Base-by-base conservation (phyloP, 768 basidiomycete species). In the Ramaria rubella region DNA sequence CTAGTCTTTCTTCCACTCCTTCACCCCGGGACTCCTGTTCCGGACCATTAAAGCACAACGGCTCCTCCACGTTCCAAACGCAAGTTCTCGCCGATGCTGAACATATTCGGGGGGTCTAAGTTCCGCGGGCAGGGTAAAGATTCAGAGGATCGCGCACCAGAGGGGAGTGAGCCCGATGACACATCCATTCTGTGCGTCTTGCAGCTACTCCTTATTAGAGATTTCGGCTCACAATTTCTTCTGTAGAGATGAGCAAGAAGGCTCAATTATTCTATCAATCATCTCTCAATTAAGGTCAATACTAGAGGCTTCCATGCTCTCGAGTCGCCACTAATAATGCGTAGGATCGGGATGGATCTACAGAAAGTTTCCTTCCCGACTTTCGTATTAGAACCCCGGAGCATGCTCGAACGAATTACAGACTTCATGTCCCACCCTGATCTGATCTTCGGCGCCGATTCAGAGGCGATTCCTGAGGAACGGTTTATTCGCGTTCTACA, bases 361-460 rank as follows among this genome's bases (percentile, higher is more conserved):
- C 86, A 84, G 61, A 87, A 92, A 72, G 93, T 98, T 59, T 93
- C 92, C 15, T 89, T 93, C 69, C 92, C 91, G 36, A 88, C 86
- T 0, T 99, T 98, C 65, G 95, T 99, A 0, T 82, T 99, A 57
- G 95, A 99, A 73, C 96, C 96, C 5, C 77, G 96, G 66, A 93
- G 90, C 64, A 92, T 97, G 88, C 82, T 97, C 48, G 96, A 99
- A 75, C 85, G 96, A 62, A 95, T 99, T 65, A 98, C 96, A 31
- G 95, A 99, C 75, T 99, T 99, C 73, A 94, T 98, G 87, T 87
- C 93, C 56, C 96, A 98, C 72, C 94, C 96, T 29, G 94, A 99
- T 74, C 85, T 98, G 67, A 82, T 97, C 65, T 95, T 95, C 73
- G 90, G 91, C 38, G 88, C 90, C 45, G 91, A 90, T 61, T 68